Base-by-base conservation (phyloP, 129 eudicot genomes). In the Logfia minima region DNA sequence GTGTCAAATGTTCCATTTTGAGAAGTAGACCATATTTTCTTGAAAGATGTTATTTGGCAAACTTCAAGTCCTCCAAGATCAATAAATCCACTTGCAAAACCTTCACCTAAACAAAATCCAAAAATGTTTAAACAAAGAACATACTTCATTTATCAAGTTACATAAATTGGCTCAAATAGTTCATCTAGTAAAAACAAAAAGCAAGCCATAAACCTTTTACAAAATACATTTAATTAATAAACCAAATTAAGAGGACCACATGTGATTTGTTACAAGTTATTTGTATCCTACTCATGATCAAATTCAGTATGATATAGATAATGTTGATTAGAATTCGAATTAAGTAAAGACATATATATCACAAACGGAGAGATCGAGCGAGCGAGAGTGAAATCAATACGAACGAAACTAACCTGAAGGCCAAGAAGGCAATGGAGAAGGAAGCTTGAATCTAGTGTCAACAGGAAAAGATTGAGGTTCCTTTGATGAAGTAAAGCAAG, bases 21-120 rank as follows among this genome's bases (percentile, higher is more conserved):
- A 35, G 75, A 74, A 34, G 83, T 71, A 4, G 90, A 73, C 90
- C 90, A 83, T 62, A 86, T 70, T 74, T 80, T 86, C 6, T 35
- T 80, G 70, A 86, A 86, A 63, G 85, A 23, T 83, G 82, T 67
- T 17, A 86, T 18, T 77, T 86, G 87, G 64, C 81, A 55, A 74
- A 86, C 85, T 80, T 77, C 58, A 13, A 86, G 81, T 62, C 90
- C 90, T 56, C 89, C 89, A 37, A 86, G 80, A 83, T 86, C 87
- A 74, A 83, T 83, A 34, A 21, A 70, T 78, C 88, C 86, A 78
- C 60, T 85, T 39, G 84, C 89, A 79, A 85, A 85, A 11, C 86
- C 84, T 63, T 82, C 82, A 75, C 89, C 89, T 85, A 32, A 28
- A 39, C 37, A 9, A 37, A 41, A 53, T 32, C 26, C 7, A 56